These are phyloP conservation scores for Dentiscutata heterogama DNA, from an alignment of 371 early-diverging fungal species.

Conservation along the genomic window DNA sequence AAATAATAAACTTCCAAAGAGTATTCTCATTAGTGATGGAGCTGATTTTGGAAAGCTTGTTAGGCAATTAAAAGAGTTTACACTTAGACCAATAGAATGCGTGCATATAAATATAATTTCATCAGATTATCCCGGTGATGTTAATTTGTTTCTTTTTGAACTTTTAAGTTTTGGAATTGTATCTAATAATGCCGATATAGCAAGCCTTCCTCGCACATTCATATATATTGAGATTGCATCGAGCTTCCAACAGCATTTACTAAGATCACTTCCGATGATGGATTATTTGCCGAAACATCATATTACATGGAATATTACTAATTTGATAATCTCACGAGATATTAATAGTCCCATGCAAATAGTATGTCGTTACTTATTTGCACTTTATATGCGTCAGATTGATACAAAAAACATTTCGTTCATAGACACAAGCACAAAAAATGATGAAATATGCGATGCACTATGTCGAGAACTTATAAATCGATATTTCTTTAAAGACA, in stretches of 20 bases:
- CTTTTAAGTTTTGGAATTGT: slow-evolving; percentile 40
- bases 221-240: slow-evolving; percentile 44
- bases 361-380: slow-evolving; percentile 30
- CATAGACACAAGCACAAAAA: not conserved
- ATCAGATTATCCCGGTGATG: slow-evolving; percentile 21
- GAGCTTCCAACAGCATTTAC: slow-evolving; percentile 36
- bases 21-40: slow-evolving; percentile 40
- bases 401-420: not conserved
- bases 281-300: not conserved
- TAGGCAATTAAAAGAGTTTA: slow-evolving; percentile 16
- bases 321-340: slow-evolving; percentile 21
- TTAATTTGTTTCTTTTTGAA: slow-evolving; percentile 46
- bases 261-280: slow-evolving; percentile 13
- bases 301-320: slow-evolving; percentile 23
- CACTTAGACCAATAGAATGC: slow-evolving; percentile 12
- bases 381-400: no score
- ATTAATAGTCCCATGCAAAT: slow-evolving; percentile 23
- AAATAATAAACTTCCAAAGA: slow-evolving; percentile 11
- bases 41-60: slow-evolving; percentile 31
- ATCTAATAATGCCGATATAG: slow-evolving; percentile 32
- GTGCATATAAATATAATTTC: slow-evolving; percentile 42
- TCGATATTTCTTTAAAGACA: slow-evolving; percentile 14
- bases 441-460: not conserved
- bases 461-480: slow-evolving; percentile 14
- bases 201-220: not conserved